A percentile compares a stretch with the other conserved stretches of the same genome.
Evolutionary conservation across 495 filamentous ascomycete species (phyloP).

Genomic region (Staphylotrichum longicolle): DNA sequence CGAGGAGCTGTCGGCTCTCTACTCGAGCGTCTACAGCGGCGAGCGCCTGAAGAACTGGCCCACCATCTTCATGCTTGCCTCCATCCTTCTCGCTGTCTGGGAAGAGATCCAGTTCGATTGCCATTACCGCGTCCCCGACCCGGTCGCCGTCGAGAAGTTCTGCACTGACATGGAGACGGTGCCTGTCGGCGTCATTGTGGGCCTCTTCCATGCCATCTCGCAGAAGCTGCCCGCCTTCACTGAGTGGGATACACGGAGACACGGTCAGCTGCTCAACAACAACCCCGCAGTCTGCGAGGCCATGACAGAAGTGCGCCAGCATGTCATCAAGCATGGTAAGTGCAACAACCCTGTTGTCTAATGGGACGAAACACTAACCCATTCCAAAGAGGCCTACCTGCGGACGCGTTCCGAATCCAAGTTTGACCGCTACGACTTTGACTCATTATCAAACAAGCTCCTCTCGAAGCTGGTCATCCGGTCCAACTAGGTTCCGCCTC

Average conservation of each 20-base stretch:
- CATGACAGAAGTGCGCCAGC: slow-evolving; percentile 86
- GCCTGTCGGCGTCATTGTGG: slow-evolving; percentile 90
- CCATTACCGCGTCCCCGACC: slow-evolving; percentile 85
- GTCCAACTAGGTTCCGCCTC: slow-evolving; percentile 59
- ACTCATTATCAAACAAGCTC: slow-evolving; percentile 92
- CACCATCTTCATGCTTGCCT: slow-evolving; percentile 92
- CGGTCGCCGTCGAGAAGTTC: slow-evolving; percentile 81
- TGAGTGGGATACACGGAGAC: slow-evolving; percentile 87
- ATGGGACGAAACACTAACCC: slow-evolving; percentile 13
- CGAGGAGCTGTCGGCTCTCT: slow-evolving; percentile 83
- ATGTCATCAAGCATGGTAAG: slow-evolving; percentile 88
- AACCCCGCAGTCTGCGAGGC: slow-evolving; percentile 88
- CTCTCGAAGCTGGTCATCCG: slow-evolving; percentile 90
- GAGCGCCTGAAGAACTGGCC: slow-evolving; percentile 97
- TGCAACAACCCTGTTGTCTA: slow-evolving; percentile 3
- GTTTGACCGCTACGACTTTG: slow-evolving; percentile 87
- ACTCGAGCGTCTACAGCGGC: slow-evolving; percentile 89
- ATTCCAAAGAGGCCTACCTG: slow-evolving; percentile 51
- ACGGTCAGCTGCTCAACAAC: slow-evolving; percentile 81
- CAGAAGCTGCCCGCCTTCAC: slow-evolving; percentile 86
- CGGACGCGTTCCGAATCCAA: slow-evolving; percentile 58
- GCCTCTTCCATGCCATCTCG: slow-evolving; percentile 91
- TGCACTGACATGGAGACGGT: slow-evolving; percentile 92
- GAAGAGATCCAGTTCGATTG: slow-evolving; percentile 97
- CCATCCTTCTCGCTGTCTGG: slow-evolving; percentile 87